Conservation (phyloP, 768 basidiomycete genomes). For the Boletus rufocinnamomeus region DNA sequence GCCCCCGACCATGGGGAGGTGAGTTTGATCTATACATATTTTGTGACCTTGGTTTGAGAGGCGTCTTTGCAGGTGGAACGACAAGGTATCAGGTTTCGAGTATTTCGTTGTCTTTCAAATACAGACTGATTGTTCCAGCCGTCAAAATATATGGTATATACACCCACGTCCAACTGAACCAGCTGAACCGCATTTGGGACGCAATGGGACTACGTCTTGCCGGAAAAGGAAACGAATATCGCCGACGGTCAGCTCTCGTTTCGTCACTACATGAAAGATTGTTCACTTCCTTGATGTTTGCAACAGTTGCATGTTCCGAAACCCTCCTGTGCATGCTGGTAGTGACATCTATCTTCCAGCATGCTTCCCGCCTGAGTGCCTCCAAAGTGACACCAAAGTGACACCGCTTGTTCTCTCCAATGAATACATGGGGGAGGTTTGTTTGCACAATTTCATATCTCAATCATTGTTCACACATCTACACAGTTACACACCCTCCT, state of each 20-base stretch:
- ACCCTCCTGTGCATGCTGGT: constrained; percentile 33
- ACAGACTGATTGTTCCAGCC: constrained; percentile 28
- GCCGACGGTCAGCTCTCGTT: neutral
- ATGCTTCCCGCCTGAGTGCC: constrained; percentile 46
- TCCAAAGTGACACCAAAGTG: constrained; percentile 17
- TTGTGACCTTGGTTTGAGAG: neutral
- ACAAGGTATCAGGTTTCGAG: constrained; percentile 36
- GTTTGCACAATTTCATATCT: neutral
- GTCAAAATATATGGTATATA: constrained; percentile 54
- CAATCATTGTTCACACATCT: neutral
- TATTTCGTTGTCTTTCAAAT: neutral
- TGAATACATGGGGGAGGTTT: constrained; percentile 51
- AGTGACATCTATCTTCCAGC: constrained; percentile 52
- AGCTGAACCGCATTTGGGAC: too few relatives aligned
- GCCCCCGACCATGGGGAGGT: constrained; percentile 19
- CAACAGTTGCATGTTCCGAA: too few relatives aligned
- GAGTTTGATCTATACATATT: neutral
- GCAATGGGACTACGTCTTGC: too few relatives aligned
- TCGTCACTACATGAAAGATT: neutral
- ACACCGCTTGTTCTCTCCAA: constrained; percentile 39
- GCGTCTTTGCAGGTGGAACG: constrained; percentile 36
- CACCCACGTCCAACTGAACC: constrained; percentile 47
- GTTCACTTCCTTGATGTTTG: neutral
- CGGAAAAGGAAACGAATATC: too few relatives aligned
- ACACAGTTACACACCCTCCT: constrained; percentile 57